A percentile compares a stretch with the other conserved stretches of the same genome.
These are phyloP conservation scores for Penicillium salamii DNA, from an alignment of 495 filamentous ascomycete species.

Conservation along the genomic window DNA sequence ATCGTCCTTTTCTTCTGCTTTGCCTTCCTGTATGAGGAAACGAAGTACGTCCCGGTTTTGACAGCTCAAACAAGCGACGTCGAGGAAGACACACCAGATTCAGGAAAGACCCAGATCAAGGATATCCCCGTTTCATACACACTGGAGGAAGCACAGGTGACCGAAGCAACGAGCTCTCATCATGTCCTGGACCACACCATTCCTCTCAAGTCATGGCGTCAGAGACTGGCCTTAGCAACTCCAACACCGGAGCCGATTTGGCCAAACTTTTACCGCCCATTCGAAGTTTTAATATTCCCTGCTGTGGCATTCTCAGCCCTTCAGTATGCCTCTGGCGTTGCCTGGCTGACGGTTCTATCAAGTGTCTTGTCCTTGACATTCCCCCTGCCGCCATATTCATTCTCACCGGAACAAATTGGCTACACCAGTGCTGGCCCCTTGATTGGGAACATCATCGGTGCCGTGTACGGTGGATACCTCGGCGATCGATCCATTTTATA, in stretches of 20 bases:
- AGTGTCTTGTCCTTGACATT: slow-evolving; percentile 32
- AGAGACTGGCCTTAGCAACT: slow-evolving; percentile 23
- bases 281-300: slow-evolving; percentile 32
- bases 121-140: neutral
- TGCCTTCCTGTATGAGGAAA: slow-evolving; percentile 32
- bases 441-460: slow-evolving; percentile 39
- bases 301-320: slow-evolving; percentile 40
- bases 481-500: slow-evolving; percentile 40
- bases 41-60: slow-evolving; percentile 28
- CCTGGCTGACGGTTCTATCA: slow-evolving; percentile 34
- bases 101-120: slow-evolving; percentile 1
- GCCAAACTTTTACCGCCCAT: slow-evolving; percentile 35
- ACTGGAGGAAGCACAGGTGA: slow-evolving; percentile 2
- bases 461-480: slow-evolving; percentile 34
- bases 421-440: slow-evolving; percentile 39
- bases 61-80: slow-evolving; percentile 5
- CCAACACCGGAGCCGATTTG: slow-evolving; percentile 30
- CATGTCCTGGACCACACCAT: slow-evolving; percentile 27
- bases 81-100: slow-evolving; percentile 1
- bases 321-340: slow-evolving; percentile 36
- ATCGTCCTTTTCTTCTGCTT: slow-evolving; percentile 27
- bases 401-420: slow-evolving; percentile 39
- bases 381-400: slow-evolving; percentile 39
- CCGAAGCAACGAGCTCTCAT: slow-evolving; percentile 7
- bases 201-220: slow-evolving; percentile 22